Percentiles rank a stretch among this genome's conserved stretches.
Evolutionary conservation across 176 grass and related monocot species (phyloP).

Genomic region (Carex scoparia): DNA sequence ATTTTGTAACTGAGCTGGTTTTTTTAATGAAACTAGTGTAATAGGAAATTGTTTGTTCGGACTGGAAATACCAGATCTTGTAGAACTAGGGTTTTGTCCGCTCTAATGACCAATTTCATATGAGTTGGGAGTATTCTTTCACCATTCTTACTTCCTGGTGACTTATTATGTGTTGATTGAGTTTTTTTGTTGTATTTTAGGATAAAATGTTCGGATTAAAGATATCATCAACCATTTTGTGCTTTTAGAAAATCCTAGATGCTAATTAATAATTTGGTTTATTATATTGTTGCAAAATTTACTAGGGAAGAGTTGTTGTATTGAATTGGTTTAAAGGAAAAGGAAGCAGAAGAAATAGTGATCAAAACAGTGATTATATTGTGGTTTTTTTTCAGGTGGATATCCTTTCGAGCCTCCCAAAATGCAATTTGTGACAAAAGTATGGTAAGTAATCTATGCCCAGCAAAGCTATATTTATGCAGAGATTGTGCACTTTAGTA

Average conservation of each 20-base stretch:
- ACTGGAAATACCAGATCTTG: background rate
- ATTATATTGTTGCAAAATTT: background rate
- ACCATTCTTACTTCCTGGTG: background rate
- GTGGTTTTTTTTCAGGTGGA: conserved; percentile 50
- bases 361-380: background rate
- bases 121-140: background rate
- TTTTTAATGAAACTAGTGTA: background rate
- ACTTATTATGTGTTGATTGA: background rate
- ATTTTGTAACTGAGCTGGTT: background rate
- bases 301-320: background rate
- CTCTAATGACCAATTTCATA: background rate
- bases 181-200: background rate
- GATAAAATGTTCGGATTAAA: background rate
- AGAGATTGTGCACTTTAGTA: background rate
- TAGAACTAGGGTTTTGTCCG: conserved; percentile 2
- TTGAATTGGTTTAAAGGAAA: background rate
- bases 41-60: background rate
- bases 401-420: conserved; percentile 99
- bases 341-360: background rate
- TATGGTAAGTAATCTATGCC: conserved; percentile 62
- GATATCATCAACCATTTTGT: background rate
- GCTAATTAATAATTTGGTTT: background rate
- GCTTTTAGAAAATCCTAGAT: background rate
- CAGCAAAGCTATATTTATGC: background rate
- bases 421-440: conserved; percentile 99